phyloP scores from a whole-genome alignment of 2,329 filamentous ascomycete species.

The Sporothrix variecibatus region DNA sequence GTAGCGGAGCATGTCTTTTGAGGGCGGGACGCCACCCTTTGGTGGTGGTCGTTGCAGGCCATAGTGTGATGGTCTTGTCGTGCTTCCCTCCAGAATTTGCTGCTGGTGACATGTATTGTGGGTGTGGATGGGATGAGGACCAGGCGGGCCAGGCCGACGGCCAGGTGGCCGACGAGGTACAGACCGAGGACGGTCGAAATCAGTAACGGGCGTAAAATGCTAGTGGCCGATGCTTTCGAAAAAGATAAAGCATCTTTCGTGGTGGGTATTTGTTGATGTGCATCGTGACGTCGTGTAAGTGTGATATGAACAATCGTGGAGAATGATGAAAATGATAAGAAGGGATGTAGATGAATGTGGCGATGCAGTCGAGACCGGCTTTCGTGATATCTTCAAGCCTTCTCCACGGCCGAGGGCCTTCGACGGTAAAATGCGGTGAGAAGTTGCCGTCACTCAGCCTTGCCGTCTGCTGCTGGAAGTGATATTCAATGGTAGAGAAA shows the following conservation, averaged over 20 bases:
- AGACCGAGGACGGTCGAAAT: neutral
- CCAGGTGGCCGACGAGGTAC: neutral
- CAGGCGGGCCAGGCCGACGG: neutral
- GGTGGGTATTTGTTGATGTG: neutral
- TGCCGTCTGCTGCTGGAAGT: neutral
- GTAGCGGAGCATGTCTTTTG: conserved; percentile 29
- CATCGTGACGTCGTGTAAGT: neutral
- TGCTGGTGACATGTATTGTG: neutral
- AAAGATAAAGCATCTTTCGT: neutral
- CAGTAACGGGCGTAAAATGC: neutral
- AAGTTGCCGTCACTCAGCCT: neutral
- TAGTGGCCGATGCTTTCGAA: neutral
- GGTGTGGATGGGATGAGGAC: neutral
- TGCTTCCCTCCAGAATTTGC: neutral
- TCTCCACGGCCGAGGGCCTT: neutral
- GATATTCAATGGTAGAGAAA: neutral
- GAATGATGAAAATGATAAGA: neutral
- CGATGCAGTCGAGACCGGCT: no score
- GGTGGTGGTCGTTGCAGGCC: neutral
- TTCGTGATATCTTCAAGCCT: neutral
- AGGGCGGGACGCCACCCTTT: conserved; percentile 26
- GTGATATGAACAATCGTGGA: neutral
- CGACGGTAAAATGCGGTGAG: no score
- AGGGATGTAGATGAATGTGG: no score
- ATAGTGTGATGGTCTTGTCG: neutral